Base-by-base conservation (phyloP, 164 flowering plant genomes). In the Saururus chinensis region DNA sequence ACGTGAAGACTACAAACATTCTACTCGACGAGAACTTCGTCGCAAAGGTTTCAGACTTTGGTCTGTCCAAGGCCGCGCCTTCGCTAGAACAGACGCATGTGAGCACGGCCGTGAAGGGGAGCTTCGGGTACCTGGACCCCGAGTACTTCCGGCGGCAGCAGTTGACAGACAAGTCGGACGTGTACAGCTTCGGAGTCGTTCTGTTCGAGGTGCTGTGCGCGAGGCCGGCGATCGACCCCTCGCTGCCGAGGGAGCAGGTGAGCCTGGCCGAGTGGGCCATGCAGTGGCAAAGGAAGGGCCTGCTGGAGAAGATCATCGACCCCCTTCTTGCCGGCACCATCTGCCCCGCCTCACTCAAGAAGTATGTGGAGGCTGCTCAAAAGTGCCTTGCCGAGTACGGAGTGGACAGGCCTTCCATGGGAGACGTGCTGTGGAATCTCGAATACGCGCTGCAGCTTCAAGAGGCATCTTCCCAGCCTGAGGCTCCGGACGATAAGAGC, bases 61-160 rank as follows among this genome's bases (percentile, higher is more conserved):
- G 98, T 1, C 75, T 92, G 11, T 89, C 93, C 0, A 92, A 86
- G 65, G 76, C 80, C 17, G 95, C 85, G 13, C 84, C 93, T 0
- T 37, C 82, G 0, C 37, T 87, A 64, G 88, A 86, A 11, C 86
- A 87, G 62, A 83, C 89, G 12, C 90, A 89, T 62, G 96, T 92
- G 0, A 92, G 98, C 72, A 89, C 96, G 0, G 96, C 90, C 0
- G 98, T 92, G 68, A 89, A 92, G 73, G 96, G 98, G 4, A 92
- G 98, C 60, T 92, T 92, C 63, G 98, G 98, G 40, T 89, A 92
- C 63, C 78, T 92, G 0, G 96, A 92, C 62, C 96, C 96, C 0
- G 98, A 92, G 69, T 89, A 92, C 75, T 92, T 87, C 72, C 68
- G 90, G 53, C 65, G 84, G 59, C 96, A 89, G 54, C 92, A 89